Evolutionary conservation across 495 filamentous ascomycete genomes (phyloP), one percentile per base, ranked within the genome.

Genomic region (Aspergillus nanangensis): DNA sequence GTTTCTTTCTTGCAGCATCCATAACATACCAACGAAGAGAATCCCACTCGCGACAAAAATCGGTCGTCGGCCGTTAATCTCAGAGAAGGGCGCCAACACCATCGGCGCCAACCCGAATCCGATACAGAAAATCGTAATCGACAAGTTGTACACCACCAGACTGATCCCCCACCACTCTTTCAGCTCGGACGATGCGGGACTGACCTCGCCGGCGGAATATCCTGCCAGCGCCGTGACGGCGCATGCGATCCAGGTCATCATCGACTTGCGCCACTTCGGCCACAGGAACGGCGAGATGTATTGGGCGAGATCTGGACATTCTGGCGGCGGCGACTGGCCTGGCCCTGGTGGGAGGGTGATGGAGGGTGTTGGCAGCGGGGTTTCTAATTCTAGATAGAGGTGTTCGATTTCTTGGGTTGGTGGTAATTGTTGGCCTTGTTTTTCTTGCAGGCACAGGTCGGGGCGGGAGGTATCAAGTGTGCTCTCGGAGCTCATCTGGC

Each of bases 81-180:
- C 92, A 1, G 86, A 90, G 50, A 97, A 86, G 0, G 92, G 92
- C 0, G 91, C 92, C 0, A 96, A 74, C 8, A 91, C 70, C 89
- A 97, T 95, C 0, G 92, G 92, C 0, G 90, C 88, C 34, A 90
- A 56, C 0, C 75, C 88, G 56, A 97, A 96, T 8, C 92, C 92
- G 22, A 76, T 55, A 29, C 87, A 90, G 63, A 94, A 97, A 3
- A 80, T 74, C 0, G 90, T 93, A 37, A 96, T 86, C 10, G 88
- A 88, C n/a, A 84, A 69, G 13, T 87, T 69, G 24, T 84, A 78
- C 17, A 85, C 81, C 9, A 86, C 74, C 15, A 69, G 62, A 34
- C 82, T 79, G 8, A 89, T 74, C 17, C 73, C 61, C 71, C 83
- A 85, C 46, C 86, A 71, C 2, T 63, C 64, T 8, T 68, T 74